A percentile compares a stretch with the other conserved stretches of the same genome.
These are phyloP conservation scores for Zygotorulaspora florentina DNA, from an alignment of 805 yeast genomes.

Conservation along the genomic window DNA sequence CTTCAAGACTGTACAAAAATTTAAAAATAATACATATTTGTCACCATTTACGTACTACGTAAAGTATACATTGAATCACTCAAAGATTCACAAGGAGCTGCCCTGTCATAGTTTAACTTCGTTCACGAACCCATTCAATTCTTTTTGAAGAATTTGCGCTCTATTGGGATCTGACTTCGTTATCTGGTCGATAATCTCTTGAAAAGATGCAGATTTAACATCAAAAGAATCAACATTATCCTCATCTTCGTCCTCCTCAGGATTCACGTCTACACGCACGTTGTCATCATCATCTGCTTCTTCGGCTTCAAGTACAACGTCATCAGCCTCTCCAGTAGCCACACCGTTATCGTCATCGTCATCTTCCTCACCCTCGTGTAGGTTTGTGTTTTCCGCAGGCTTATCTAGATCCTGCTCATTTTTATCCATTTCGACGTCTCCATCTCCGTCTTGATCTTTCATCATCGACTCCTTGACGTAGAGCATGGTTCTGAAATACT, in stretches of 20 bases:
- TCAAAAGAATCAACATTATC: conserved; percentile 24
- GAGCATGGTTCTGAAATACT: conserved; percentile 40
- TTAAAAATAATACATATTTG: background rate
- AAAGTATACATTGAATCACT: no score
- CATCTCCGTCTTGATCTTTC: conserved; percentile 29
- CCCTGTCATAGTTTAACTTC: conserved; percentile 20
- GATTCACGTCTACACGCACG: conserved; percentile 23
- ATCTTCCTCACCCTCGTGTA: conserved; percentile 8
- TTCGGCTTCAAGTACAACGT: conserved; percentile 31
- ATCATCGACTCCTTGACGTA: conserved; percentile 39
- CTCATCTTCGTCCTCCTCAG: conserved; percentile 20
- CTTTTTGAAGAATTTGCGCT: conserved; percentile 20
- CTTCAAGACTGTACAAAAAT: background rate
- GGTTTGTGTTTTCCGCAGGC: background rate
- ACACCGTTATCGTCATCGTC: conserved; percentile 30
- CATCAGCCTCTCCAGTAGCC: conserved; percentile 33
- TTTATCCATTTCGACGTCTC: conserved; percentile 23
- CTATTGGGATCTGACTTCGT: conserved; percentile 24
- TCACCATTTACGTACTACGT: background rate
- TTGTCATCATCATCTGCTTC: conserved; percentile 32
- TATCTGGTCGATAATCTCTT: conserved; percentile 30
- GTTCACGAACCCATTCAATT: conserved; percentile 27
- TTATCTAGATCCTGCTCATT: conserved; percentile 5
- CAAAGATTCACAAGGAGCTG: no score
- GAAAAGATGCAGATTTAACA: conserved; percentile 27